These are phyloP conservation scores for Viola pubescens DNA, from an alignment of 441 rosid species.

Conservation along the genomic window DNA sequence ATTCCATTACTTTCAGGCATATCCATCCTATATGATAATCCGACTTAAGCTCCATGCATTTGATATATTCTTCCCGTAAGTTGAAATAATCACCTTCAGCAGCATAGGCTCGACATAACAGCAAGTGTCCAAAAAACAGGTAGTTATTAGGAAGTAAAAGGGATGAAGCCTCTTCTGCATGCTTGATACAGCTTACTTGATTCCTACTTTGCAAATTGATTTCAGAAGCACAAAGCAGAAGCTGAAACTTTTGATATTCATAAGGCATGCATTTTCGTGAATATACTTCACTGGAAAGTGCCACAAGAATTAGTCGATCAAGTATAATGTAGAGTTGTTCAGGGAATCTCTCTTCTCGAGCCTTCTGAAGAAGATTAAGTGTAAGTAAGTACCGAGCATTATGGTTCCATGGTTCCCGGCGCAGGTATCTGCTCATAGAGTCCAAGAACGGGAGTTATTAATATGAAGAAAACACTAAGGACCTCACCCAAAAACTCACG, in stretches of 20 bases:
- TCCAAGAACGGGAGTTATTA: conserved; percentile 14
- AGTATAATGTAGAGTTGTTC: conserved; percentile 42
- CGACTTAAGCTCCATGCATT: conserved; percentile 76
- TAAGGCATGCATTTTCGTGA: conserved; percentile 25
- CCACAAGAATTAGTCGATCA: conserved; percentile 44
- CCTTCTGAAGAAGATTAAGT: conserved; percentile 76
- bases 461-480: too few relatives aligned
- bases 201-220: conserved; percentile 57
- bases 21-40: conserved; percentile 69
- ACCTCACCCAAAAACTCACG: too few relatives aligned
- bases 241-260: conserved; percentile 72
- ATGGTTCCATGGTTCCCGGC: conserved; percentile 76
- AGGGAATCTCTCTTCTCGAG: conserved; percentile 85
- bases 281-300: conserved; percentile 49
- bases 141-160: conserved; percentile 53
- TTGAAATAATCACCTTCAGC: conserved; percentile 36
- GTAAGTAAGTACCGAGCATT: conserved; percentile 58
- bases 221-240: conserved; percentile 84
- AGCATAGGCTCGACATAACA: conserved; percentile 75
- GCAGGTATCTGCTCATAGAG: conserved; percentile 52
- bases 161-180: conserved; percentile 53
- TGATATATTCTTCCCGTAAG: conserved; percentile 46
- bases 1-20: conserved; percentile 66
- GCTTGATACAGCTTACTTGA: conserved; percentile 32
- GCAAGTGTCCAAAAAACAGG: conserved; percentile 65